phyloP scores from a whole-genome alignment of 192 early-diverging fungal genomes.

The Gigaspora rosea region DNA sequence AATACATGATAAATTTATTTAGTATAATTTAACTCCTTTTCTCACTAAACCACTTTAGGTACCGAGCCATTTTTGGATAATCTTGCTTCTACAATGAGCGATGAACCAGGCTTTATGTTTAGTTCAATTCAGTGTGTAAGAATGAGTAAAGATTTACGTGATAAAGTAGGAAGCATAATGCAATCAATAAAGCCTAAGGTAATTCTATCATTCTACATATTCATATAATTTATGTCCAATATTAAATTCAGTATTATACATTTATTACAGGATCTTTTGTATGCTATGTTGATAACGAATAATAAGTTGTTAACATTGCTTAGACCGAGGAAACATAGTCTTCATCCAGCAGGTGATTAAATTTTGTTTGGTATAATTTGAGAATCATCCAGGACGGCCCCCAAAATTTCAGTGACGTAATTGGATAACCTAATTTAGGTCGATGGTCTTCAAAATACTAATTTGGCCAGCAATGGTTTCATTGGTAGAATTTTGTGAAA shows the following conservation, averaged over 20 bases:
- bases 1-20: background rate
- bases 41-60: constrained; percentile 39
- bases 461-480: too few relatives aligned
- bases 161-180: constrained; percentile 66
- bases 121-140: constrained; percentile 76
- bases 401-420: too few relatives aligned
- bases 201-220: background rate
- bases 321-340: constrained; percentile 71
- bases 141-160: constrained; percentile 65
- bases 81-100: constrained; percentile 67
- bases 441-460: too few relatives aligned
- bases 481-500: too few relatives aligned
- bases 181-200: constrained; percentile 61
- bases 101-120: constrained; percentile 73
- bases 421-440: too few relatives aligned
- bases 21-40: too few relatives aligned
- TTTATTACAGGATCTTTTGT: constrained; percentile 59
- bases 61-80: constrained; percentile 84
- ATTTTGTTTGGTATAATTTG: too few relatives aligned
- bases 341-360: constrained; percentile 69
- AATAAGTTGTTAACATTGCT: constrained; percentile 75
- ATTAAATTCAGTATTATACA: background rate
- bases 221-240: background rate
- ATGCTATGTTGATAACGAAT: constrained; percentile 77
- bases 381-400: too few relatives aligned